These are phyloP conservation scores for Xylaria sp. DNA, from an alignment of 2,329 filamentous ascomycete species.

Conservation along the genomic window DNA sequence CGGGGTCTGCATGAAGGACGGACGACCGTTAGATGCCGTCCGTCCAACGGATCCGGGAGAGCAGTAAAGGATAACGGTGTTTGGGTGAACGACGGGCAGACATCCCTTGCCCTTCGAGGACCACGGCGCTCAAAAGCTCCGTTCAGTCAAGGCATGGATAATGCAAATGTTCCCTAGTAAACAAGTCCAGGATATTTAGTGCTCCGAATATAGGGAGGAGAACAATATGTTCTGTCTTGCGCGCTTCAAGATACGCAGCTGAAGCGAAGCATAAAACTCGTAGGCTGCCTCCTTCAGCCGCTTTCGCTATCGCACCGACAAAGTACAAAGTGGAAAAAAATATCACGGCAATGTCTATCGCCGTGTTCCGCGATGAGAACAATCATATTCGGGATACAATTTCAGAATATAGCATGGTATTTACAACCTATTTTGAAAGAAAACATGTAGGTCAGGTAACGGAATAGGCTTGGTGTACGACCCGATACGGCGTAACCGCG, in stretches of 20 bases:
- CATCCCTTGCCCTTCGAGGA: too few species aligned
- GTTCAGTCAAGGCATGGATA: neutral
- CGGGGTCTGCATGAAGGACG: constrained; percentile 13
- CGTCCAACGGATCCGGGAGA: neutral
- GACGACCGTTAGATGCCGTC: neutral
- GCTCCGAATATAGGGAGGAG: neutral
- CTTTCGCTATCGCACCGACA: neutral
- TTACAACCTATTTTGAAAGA: neutral
- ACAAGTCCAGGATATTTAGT: too few species aligned
- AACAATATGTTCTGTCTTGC: neutral
- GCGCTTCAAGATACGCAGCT: neutral
- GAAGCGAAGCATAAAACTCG: too few species aligned
- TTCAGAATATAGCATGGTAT: neutral
- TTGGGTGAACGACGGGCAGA: neutral
- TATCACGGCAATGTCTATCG: neutral
- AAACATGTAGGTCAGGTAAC: neutral
- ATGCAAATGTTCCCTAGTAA: too few species aligned
- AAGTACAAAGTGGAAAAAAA: neutral
- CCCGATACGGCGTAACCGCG: neutral
- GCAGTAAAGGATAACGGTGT: neutral
- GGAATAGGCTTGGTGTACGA: neutral
- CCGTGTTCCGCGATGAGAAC: neutral
- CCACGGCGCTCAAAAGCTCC: neutral
- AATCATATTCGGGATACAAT: neutral
- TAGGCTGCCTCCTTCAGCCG: neutral